Base-by-base conservation (phyloP, 768 basidiomycete genomes). In the Strobilomyces confusus region DNA sequence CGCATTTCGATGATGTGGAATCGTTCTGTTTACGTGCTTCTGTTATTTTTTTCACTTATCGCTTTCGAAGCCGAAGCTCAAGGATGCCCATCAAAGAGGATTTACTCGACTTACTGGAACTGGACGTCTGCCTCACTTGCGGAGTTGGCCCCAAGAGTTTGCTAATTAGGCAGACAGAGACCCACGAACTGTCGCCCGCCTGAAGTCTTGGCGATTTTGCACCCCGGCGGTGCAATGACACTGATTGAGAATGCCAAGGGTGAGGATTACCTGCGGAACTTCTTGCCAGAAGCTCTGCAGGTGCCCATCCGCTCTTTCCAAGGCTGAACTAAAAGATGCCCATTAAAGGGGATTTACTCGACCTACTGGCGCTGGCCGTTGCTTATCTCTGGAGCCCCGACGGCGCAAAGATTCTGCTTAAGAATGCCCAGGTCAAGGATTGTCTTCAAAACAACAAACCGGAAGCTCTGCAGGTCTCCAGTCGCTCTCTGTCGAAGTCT, bases 11-110 rank as follows among this genome's bases (percentile, higher is more conserved):
- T 22, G 49, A 50, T 15, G 15, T 50, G 19, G 59, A 63, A 14
- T 63, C 61, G 0, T 58, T 63, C n/a, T 25, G n/a, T 48, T 23
- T 48, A 48, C 14, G 47, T 48, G 17, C 47, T 48, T 19, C 14
- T 48, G 2, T 17, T 48, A 48, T 41, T 63, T 23, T 48, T 19
- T 38, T 48, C 9, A 37, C 47, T 2, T 48, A 48, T 19, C 62
- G 0, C 57, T 61, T 7, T 3, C 44, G 3, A 42, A 49, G 20
- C 13, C 40, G 3, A 26, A 42, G 6, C 15, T 17, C 3, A 6
- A 32, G 0, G 51, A 55, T 0, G 42, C 37, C n/a, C 36, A 56
- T 5, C 19, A 29, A 3, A 26, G 25, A 2, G 59, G 56, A 4
- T 60, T 58, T 20, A 33, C 36, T 36, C 54, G 30, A n/a, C 11